Base-by-base conservation (phyloP, 257 asterid species). In the Coffea canephora region DNA sequence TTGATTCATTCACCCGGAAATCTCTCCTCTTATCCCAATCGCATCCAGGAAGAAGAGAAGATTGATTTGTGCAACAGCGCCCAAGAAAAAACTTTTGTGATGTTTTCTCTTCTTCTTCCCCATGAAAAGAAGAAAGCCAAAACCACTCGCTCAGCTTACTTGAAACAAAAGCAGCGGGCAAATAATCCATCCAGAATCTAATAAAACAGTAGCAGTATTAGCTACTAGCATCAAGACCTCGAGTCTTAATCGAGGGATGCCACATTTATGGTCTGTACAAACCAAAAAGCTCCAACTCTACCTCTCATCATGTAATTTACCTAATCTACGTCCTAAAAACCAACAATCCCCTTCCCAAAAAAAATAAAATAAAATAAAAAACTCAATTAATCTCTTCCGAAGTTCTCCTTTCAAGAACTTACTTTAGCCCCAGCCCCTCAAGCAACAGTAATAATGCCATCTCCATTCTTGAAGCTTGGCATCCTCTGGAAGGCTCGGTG, bases 371-470 rank as follows among this genome's bases (percentile, higher is more conserved):
- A 1, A 39, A 39, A 39, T 0, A 39, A 8, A 18, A 11, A 12
- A 13, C 46, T n/a, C 50, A 31, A 41, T 76, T 19, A 46, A 55
- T 4, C 34, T n/a, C 16, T 10, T 25, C 69, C 10, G 16, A 11
- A 49, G 54, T 76, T 79, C 87, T 79, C 82, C 82, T 81, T 57
- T 69, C 27, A 64, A 55, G 41, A 43, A 6, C 25, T 57, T 57
- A 39, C 43, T 39, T 39, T 39, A 39, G 43, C 43, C 43, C 4
- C 77, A 76, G 34, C 62, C 43, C 84, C 80, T 94, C 90, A 94
- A 83, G 98, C 97, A 69, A 94, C 98, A 81, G 96, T 93, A 23
- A 94, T 93, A 81, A 93, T 93, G 88, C 90, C 87, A 84, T 95
- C 98, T 83, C 97, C 97, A 86, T 96, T 92, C 81, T 89, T 86